phyloP scores from a whole-genome alignment of 768 basidiomycete species.

The Lactarius sanguifluus region DNA sequence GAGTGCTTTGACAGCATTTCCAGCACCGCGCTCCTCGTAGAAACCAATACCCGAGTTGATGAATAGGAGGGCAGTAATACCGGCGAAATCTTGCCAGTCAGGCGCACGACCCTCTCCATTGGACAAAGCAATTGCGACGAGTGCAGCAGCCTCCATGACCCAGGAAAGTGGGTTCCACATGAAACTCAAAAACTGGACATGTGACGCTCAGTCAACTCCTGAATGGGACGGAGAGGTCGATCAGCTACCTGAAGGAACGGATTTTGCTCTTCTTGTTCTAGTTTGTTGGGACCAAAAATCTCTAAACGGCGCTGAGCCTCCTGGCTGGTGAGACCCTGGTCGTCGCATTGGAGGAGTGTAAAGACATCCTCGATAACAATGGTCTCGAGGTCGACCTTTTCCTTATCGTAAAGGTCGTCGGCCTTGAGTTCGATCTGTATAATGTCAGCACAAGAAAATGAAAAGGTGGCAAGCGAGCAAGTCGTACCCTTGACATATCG shows the following conservation, averaged over 20 bases:
- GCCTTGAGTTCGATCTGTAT: slow-evolving; percentile 80
- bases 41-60: slow-evolving; percentile 98
- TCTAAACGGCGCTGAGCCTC: slow-evolving; percentile 85
- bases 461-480: background rate
- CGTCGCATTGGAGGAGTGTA: slow-evolving; percentile 88
- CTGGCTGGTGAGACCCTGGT: slow-evolving; percentile 69
- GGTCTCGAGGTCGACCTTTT: slow-evolving; percentile 98
- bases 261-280: slow-evolving; percentile 88
- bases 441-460: background rate
- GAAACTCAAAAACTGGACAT: slow-evolving; percentile 78
- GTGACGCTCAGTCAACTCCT: background rate
- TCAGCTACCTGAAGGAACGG: slow-evolving; percentile 48
- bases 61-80: slow-evolving; percentile 88
- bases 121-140: slow-evolving; percentile 93
- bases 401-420: slow-evolving; percentile 95
- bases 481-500: slow-evolving; percentile 72
- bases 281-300: slow-evolving; percentile 95
- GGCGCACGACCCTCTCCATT: slow-evolving; percentile 86
- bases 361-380: slow-evolving; percentile 97
- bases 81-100: slow-evolving; percentile 97
- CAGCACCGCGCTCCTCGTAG: slow-evolving; percentile 96
- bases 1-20: slow-evolving; percentile 98
- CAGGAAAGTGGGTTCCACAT: slow-evolving; percentile 99
- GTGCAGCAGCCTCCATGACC: slow-evolving; percentile 98
- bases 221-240: too few species aligned